Evolutionary conservation across 441 rosid genomes (phyloP).

Genomic region (Pelargonium fulgidum): DNA sequence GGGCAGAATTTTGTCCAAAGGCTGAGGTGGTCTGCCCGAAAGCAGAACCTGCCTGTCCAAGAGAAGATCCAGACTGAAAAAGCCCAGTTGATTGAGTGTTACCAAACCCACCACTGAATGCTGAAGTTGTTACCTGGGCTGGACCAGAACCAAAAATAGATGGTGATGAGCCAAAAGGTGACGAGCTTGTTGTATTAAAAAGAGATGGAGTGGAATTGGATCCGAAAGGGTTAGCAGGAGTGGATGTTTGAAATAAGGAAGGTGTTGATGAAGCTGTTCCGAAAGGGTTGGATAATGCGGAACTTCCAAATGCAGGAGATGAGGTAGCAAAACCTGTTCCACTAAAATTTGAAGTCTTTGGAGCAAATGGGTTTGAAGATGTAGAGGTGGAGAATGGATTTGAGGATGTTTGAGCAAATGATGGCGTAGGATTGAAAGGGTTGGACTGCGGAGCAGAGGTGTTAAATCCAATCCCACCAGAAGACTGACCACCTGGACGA

Average conservation of each 20-base stretch:
- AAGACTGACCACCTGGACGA: conserved; percentile 46
- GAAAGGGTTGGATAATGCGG: conserved; percentile 37
- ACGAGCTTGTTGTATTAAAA: conserved; percentile 38
- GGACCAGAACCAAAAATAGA: conserved; percentile 49
- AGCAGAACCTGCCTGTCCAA: conserved; percentile 44
- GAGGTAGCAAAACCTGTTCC: conserved; percentile 44
- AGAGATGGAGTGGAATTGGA: conserved; percentile 35
- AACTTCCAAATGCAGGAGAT: conserved; percentile 24
- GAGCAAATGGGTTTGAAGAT: conserved; percentile 45
- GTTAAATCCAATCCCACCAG: conserved; percentile 45
- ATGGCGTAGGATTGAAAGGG: conserved; percentile 39
- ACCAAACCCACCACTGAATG: conserved; percentile 41
- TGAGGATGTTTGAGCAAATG: conserved; percentile 52
- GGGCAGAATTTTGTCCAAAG: conserved; percentile 39
- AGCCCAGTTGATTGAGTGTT: conserved; percentile 53
- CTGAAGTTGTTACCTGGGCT: conserved; percentile 38
- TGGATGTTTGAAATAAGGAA: conserved; percentile 11
- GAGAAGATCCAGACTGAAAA: conserved; percentile 43
- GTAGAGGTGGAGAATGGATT: conserved; percentile 42
- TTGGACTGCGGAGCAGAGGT: conserved; percentile 37
- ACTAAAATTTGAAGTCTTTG: conserved; percentile 40
- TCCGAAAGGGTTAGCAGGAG: conserved; percentile 1
- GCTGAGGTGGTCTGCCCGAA: conserved; percentile 40
- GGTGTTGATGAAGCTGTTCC: conserved; percentile 13
- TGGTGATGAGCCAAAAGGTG: conserved; percentile 52